Percentiles rank a stretch among this genome's conserved stretches.
Conservation (phyloP, 1,139 yeast species). For the Groenewaldozyma sp. region DNA sequence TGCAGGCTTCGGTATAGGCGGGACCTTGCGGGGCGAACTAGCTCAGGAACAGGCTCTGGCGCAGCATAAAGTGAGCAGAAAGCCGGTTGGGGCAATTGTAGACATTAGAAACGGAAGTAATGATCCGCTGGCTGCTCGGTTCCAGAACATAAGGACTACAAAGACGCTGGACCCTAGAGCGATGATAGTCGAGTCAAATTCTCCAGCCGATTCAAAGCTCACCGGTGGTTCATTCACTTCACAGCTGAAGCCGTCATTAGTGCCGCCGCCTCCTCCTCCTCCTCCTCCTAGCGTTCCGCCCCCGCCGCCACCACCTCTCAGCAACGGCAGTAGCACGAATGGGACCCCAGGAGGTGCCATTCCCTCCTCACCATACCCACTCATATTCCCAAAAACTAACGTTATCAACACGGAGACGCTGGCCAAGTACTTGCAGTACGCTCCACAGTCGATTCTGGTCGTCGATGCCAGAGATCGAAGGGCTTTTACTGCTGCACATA, state of each 20-base stretch:
- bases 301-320: slow-evolving; percentile 4
- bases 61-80: slow-evolving; percentile 9
- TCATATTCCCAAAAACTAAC: slow-evolving; percentile 25
- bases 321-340: not conserved
- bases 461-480: slow-evolving; percentile 59
- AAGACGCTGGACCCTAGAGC: slow-evolving; percentile 2
- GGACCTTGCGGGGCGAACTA: not conserved
- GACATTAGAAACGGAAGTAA: slow-evolving; percentile 5
- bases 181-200: slow-evolving; percentile 2
- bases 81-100: slow-evolving; percentile 11
- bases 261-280: slow-evolving; percentile 8
- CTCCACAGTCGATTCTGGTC: slow-evolving; percentile 34
- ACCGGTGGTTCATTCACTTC: not conserved
- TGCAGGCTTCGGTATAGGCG: not conserved
- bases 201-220: not conserved
- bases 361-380: slow-evolving; percentile 6
- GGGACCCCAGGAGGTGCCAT: not conserved
- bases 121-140: slow-evolving; percentile 18
- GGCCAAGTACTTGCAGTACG: slow-evolving; percentile 18
- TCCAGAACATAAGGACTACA: slow-evolving; percentile 14
- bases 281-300: slow-evolving; percentile 10
- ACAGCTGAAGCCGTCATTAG: not conserved
- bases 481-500: slow-evolving; percentile 52
- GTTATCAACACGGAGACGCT: slow-evolving; percentile 25
- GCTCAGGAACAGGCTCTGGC: not conserved